Evolutionary conservation across 805 yeast species (phyloP), one percentile per base, ranked within the genome.

Genomic region (Dipodascus albidus): DNA sequence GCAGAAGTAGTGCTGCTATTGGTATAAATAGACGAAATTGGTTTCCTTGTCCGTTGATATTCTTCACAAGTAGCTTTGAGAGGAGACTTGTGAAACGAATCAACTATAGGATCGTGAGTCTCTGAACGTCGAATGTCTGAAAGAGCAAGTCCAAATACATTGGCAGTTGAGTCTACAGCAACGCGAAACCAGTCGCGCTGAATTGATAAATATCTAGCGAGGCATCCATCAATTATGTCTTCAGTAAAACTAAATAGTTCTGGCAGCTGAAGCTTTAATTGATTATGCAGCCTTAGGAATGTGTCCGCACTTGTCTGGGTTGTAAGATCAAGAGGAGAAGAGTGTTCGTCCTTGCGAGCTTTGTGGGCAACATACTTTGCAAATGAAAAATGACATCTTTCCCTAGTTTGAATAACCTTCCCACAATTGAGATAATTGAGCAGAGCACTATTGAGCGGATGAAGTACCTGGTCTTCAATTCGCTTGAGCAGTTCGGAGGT

Each of bases 171-270:
- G 15, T 60, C 62, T 8, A 58, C 59, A 1, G 58, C 55, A 50
- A 54, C 42, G 2, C 59, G 54, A 51, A 60, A 58, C 63, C 63
- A 60, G 22, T 55, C 51, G 24, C 56, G 52, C 56, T 60, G 59
- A 33, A 58, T 57, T 9, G 23, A 21, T 17, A 60, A 51, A 44
- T 48, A 58, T 42, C 51, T 49, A 19, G 50, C 50, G 51, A 58
- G 44, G 47, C 59, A 50, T 3, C 49, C 14, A 3, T 55, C 59
- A 2, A 58, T 53, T 49, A 59, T 48, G 21, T 49, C 47, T 31
- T 57, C 58, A 3, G 59, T 54, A 20, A 55, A 50, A 1, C 42
- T 33, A 41, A 59, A 58, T 50, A 60, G 49, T n/a, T 57, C 60
- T 1, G 61, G 59, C n/a, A 60, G 50, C 9, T 59, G 62, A 35